Base-by-base conservation (phyloP, 2,329 filamentous ascomycete genomes). In the Geosmithia putterillii region DNA sequence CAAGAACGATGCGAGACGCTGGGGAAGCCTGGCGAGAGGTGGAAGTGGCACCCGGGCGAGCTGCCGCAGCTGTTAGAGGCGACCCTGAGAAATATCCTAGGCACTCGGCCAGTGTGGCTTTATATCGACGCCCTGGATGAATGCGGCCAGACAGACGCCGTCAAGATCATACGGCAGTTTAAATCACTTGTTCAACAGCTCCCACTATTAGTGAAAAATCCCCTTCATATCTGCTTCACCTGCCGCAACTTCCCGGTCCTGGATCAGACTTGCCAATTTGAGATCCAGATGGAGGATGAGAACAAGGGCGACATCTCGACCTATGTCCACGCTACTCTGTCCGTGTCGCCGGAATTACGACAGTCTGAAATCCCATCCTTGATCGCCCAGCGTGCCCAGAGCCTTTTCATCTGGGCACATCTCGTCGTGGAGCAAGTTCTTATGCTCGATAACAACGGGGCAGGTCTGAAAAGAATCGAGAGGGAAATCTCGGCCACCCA, bases 81-180 rank as follows among this genome's bases (percentile, higher is more conserved):
- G 3, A 49, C 50, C 1, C 38, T 63, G 20, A 23, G n/a, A 2
- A 48, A 45, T 7, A 23, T 57, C 7, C 18, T 58, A 2, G n/a
- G 51, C 3, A 42, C 3, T 7, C 50, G 34, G 0, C 35, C 49
- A 7, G 40, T 62, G 4, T 52, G 46, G 43, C 14, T 63, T 1
- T 59, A 61, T 32, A 40, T 64, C 23, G 62, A 64, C 22, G 62
- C 60, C 0, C 41, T 64, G 1, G 59, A 65, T 42, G 60, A 64
- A 43, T 52, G 52, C 32, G 59, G 57, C 8, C 22, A 57, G 43
- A 25, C 51, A 0, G 43, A 40, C 28, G 58, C 57, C 1, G 34
- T 47, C 2, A 3, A 46, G 0, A 39, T 62, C 2, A 44, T 51
- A 3, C 14, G 43, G 0, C 35, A 42, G 0, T 52, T 62, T 38